Conservation (phyloP, 2,329 filamentous ascomycete genomes). For the Chaetomiaceae sp. region DNA sequence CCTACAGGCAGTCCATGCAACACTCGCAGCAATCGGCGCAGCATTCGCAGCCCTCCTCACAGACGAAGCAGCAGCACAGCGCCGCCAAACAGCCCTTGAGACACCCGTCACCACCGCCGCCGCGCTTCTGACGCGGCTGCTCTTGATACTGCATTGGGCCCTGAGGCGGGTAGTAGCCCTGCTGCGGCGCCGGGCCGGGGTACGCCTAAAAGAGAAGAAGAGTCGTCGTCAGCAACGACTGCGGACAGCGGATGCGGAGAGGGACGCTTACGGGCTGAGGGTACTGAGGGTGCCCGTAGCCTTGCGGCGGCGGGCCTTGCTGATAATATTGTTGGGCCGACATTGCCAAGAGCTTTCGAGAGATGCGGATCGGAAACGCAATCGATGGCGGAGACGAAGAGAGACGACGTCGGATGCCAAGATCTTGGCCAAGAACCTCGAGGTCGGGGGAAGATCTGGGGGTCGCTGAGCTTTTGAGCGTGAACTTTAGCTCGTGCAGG, state of each 20-base stretch:
- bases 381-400: background rate
- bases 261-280: constrained; percentile 39
- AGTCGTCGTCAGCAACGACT: constrained; percentile 12
- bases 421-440: background rate
- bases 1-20: constrained; percentile 34
- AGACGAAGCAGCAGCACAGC: constrained; percentile 48
- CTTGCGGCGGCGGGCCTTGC: constrained; percentile 33
- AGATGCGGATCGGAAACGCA: background rate
- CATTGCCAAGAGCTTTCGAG: constrained; percentile 26
- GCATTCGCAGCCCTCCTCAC: constrained; percentile 48
- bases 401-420: constrained; percentile 5
- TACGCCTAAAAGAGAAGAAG: constrained; percentile 32
- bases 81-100: constrained; percentile 44
- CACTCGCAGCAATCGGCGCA: constrained; percentile 44
- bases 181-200: constrained; percentile 28
- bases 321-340: constrained; percentile 36
- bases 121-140: constrained; percentile 35
- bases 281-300: constrained; percentile 37
- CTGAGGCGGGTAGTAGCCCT: constrained; percentile 42
- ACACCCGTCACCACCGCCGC: constrained; percentile 36
- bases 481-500: background rate
- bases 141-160: constrained; percentile 45
- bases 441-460: background rate
- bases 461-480: background rate
- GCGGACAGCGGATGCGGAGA: too few relatives aligned